A percentile compares a stretch with the other conserved stretches of the same genome.
phyloP scores from a whole-genome alignment of 2,329 filamentous ascomycete genomes.

The Calonectria crousiana region DNA sequence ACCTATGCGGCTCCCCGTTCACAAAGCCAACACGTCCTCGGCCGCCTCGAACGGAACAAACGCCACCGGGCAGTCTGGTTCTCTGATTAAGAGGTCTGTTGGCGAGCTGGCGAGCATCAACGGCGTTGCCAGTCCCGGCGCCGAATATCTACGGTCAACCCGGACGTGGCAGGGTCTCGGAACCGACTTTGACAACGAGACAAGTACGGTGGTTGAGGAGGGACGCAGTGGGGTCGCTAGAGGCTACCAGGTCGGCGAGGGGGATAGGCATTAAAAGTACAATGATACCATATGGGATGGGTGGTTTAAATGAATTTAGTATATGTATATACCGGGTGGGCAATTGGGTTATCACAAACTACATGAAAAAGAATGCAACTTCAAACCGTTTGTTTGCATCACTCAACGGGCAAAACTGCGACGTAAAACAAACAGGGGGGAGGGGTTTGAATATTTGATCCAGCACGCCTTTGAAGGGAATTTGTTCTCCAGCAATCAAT shows the following conservation, averaged over 20 bases:
- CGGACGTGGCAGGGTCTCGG: constrained; percentile 94
- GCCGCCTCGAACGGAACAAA: constrained; percentile 28
- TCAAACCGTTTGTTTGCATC: neutral
- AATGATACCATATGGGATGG: constrained; percentile 1
- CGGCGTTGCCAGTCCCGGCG: constrained; percentile 89
- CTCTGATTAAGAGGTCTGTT: constrained; percentile 69
- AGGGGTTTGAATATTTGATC: neutral
- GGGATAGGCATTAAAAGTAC: constrained; percentile 44
- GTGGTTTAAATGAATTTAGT: constrained; percentile 4
- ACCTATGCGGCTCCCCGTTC: constrained; percentile 71
- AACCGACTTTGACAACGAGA: constrained; percentile 78
- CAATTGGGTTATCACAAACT: neutral
- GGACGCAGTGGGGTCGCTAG: constrained; percentile 89
- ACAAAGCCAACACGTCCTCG: constrained; percentile 25
- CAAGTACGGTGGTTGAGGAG: constrained; percentile 81
- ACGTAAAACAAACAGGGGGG: neutral
- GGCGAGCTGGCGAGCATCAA: constrained; percentile 85
- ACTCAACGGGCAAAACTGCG: neutral
- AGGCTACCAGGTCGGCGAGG: constrained; percentile 83
- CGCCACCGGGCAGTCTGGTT: constrained; percentile 25
- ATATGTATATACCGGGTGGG: neutral
- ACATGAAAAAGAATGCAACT: neutral
- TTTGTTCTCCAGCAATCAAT: too few species aligned
- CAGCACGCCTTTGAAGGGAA: neutral
- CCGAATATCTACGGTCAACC: constrained; percentile 85